phyloP scores from a whole-genome alignment of 2,329 filamentous ascomycete genomes.

The Apiospora phragmitis region DNA sequence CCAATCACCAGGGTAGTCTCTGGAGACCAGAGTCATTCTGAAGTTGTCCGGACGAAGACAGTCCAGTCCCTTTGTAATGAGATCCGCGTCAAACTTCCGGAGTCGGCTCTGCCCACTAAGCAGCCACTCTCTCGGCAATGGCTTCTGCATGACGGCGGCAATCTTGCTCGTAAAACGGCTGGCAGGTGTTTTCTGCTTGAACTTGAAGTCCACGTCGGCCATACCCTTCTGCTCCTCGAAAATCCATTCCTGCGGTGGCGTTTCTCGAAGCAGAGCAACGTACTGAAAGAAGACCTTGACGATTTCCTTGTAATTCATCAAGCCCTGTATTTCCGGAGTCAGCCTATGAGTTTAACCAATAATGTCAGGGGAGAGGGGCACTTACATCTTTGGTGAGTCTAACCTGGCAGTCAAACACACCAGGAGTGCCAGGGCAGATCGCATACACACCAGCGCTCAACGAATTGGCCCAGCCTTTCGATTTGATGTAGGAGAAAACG shows the following conservation, averaged over 20 bases:
- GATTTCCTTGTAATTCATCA: slow-evolving; percentile 80
- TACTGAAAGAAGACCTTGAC: slow-evolving; percentile 88
- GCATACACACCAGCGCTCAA: slow-evolving; percentile 75
- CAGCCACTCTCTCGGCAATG: slow-evolving; percentile 78
- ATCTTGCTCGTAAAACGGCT: not conserved
- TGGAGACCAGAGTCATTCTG: slow-evolving; percentile 78
- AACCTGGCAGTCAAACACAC: slow-evolving; percentile 77
- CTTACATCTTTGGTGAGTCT: slow-evolving; percentile 78
- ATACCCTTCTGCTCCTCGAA: slow-evolving; percentile 79
- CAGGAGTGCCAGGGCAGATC: slow-evolving; percentile 74
- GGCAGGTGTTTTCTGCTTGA: too few species aligned
- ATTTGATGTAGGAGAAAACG: too few species aligned
- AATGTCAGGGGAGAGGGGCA: slow-evolving; percentile 36
- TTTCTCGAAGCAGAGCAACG: slow-evolving; percentile 79
- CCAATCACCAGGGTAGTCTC: slow-evolving; percentile 82
- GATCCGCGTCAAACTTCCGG: slow-evolving; percentile 75
- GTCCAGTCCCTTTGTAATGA: slow-evolving; percentile 72
- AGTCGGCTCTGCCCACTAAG: slow-evolving; percentile 78
- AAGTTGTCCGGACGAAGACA: slow-evolving; percentile 87
- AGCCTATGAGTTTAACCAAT: slow-evolving; percentile 17
- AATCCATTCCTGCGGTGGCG: slow-evolving; percentile 86
- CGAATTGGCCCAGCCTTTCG: slow-evolving; percentile 81
- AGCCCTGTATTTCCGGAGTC: slow-evolving; percentile 43
- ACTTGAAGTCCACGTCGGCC: too few species aligned
- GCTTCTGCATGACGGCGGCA: not conserved